Conservation (phyloP, 2,329 filamentous ascomycete genomes). For the Ceratocystis eucalypticola region DNA sequence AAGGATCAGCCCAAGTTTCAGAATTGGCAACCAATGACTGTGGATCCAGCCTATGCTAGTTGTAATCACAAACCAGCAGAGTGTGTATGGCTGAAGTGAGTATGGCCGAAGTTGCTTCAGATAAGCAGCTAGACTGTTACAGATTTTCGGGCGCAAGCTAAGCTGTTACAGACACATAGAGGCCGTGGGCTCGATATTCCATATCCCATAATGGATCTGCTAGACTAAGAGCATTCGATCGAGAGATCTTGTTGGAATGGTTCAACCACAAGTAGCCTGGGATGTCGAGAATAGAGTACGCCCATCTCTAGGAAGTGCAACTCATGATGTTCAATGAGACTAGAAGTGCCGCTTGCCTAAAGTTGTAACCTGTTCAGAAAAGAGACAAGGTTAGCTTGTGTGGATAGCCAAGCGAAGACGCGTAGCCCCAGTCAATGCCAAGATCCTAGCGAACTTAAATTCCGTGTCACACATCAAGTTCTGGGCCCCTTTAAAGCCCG, state of each 20-base stretch:
- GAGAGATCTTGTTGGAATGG: no score
- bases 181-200: no score
- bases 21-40: neutral
- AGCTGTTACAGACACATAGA: neutral
- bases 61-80: neutral
- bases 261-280: no score
- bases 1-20: neutral
- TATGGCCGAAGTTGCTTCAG: neutral
- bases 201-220: no score
- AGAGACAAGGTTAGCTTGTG: neutral
- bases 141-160: neutral
- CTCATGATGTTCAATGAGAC: neutral
- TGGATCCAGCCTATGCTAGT: neutral
- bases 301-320: no score
- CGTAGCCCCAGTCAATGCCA: neutral
- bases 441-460: constrained; percentile 1
- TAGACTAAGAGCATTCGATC: no score
- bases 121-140: constrained; percentile 1
- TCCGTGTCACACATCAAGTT: neutral
- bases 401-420: neutral
- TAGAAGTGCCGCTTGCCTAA: neutral
- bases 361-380: neutral
- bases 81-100: neutral
- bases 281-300: no score
- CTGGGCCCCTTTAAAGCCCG: neutral